Base-by-base conservation (phyloP, 345 rosid genomes). In the Corchorus capsularis region DNA sequence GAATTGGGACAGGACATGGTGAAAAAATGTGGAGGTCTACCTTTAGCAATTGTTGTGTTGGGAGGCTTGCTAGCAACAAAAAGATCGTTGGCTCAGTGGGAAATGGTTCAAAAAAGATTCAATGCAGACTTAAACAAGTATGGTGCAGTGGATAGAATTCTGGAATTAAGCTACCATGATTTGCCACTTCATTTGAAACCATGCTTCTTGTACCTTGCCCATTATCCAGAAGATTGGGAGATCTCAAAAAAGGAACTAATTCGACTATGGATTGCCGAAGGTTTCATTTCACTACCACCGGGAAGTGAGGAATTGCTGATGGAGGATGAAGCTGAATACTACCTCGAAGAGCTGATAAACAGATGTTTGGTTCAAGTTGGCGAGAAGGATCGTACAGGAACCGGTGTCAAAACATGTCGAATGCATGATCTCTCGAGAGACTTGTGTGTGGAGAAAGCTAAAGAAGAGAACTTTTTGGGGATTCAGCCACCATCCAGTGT, bases 171-270 rank as follows among this genome's bases (percentile, higher is more conserved):
- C 27, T 27, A 27, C 27, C 27, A 27, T 27, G 27, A 27, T 27
- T 20, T 85, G 59, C 87, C 87, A 0, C 73, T 54, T 19, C 64
- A 73, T 16, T 69, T 80, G 66, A 85, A 78, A 19, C 77, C 82
- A 3, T 82, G 85, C 75, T 85, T 85, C 43, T 41, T 78, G 15
- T 75, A 81, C 63, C 16, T 81, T 49, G 60, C 73, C 17, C 46
- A 73, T 8, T 82, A 78, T 46, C 84, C 82, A n/a, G 27, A 27
- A 27, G 27, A 27, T 27, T 27, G 27, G 27, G 27, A 27, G 27
- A 27, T 27, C 27, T 27, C 53, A 54, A 39, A 60, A 8, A 53
- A 43, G 49, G 27, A 74, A 69, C 52, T 82, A 13, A 49, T 82
- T 15, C 62, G 43, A 16, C 15, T 82, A n/a, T 82, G 57, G 82